A percentile compares a stretch with the other conserved stretches of the same genome.
phyloP scores from a whole-genome alignment of 2,329 filamentous ascomycete species.

The Monosporascus sp. region DNA sequence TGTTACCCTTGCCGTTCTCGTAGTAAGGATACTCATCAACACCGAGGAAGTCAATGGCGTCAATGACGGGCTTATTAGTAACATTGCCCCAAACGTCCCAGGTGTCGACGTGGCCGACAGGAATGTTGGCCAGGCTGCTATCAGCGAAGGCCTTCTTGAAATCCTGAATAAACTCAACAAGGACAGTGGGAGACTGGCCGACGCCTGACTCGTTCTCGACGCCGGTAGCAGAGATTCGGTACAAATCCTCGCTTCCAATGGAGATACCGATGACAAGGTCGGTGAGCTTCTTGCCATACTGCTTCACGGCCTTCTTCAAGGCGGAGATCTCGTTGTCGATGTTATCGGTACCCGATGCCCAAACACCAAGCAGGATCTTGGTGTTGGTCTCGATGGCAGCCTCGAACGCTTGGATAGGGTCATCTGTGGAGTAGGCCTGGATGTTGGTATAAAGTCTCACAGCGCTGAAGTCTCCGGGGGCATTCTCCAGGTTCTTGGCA shows the following conservation, averaged over 20 bases:
- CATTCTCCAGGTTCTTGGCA: conserved; percentile 23
- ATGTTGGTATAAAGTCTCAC: conserved; percentile 25
- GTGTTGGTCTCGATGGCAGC: conserved; percentile 46
- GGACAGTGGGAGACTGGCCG: conserved; percentile 34
- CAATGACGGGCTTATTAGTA: conserved; percentile 44
- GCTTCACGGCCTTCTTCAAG: conserved; percentile 40
- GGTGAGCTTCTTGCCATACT: conserved; percentile 35
- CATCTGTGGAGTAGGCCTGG: conserved; percentile 6
- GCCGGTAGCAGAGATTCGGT: conserved; percentile 30
- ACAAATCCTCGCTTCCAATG: conserved; percentile 53
- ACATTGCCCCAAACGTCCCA: conserved; percentile 47
- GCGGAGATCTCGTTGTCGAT: conserved; percentile 45
- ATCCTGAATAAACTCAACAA: conserved; percentile 53
- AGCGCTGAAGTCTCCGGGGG: conserved; percentile 25
- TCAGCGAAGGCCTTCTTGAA: conserved; percentile 44
- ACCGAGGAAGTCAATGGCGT: conserved; percentile 48
- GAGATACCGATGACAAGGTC: conserved; percentile 47
- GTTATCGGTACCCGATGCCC: conserved; percentile 35
- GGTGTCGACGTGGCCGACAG: conserved; percentile 52
- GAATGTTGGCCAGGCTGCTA: conserved; percentile 27
- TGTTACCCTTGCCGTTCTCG: conserved; percentile 35
- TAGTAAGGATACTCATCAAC: conserved; percentile 52
- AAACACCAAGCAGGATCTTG: conserved; percentile 48
- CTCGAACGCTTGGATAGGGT: conserved; percentile 67
- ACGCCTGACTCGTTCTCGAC: conserved; percentile 31